Percentiles rank a stretch among this genome's conserved stretches.
These are phyloP conservation scores for Vigna mungo DNA, from an alignment of 306 rosid species.

Conservation along the genomic window DNA sequence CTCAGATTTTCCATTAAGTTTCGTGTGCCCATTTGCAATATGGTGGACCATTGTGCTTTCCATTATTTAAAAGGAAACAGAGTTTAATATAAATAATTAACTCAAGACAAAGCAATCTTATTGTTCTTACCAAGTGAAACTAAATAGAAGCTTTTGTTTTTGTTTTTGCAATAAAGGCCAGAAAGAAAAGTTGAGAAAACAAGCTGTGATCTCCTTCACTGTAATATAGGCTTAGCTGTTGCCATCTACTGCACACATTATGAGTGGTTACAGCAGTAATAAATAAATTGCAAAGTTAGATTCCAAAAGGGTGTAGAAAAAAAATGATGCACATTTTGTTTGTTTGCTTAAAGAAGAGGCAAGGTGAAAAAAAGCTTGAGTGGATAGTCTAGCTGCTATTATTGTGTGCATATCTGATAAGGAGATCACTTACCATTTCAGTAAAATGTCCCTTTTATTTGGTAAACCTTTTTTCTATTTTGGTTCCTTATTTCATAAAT, in stretches of 20 bases:
- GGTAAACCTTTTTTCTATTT: neutral
- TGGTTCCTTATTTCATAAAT: neutral
- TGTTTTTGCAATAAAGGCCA: slow-evolving; percentile 18
- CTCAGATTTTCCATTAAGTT: slow-evolving; percentile 10
- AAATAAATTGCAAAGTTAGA: slow-evolving; percentile 41
- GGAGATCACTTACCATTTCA: slow-evolving; percentile 49
- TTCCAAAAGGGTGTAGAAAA: slow-evolving; percentile 29
- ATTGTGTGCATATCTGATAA: slow-evolving; percentile 57
- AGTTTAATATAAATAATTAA: slow-evolving; percentile 24
- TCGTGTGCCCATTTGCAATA: slow-evolving; percentile 20
- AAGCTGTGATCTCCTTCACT: neutral
- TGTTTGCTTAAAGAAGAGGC: slow-evolving; percentile 51
- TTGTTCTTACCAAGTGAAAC: slow-evolving; percentile 14
- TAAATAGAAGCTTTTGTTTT: slow-evolving; percentile 23
- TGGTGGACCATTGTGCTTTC: slow-evolving; percentile 43
- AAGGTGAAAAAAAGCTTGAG: slow-evolving; percentile 39
- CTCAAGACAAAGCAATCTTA: slow-evolving; percentile 2
- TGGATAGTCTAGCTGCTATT: slow-evolving; percentile 49
- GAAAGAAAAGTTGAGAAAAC: slow-evolving; percentile 1
- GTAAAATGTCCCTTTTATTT: neutral
- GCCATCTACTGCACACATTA: slow-evolving; percentile 13
- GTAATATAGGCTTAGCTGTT: slow-evolving; percentile 17
- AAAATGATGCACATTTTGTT: slow-evolving; percentile 38
- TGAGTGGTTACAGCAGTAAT: slow-evolving; percentile 12
- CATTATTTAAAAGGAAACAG: slow-evolving; percentile 28